phyloP scores from a whole-genome alignment of 2,329 filamentous ascomycete species.

The Achaetomium macrosporum region DNA sequence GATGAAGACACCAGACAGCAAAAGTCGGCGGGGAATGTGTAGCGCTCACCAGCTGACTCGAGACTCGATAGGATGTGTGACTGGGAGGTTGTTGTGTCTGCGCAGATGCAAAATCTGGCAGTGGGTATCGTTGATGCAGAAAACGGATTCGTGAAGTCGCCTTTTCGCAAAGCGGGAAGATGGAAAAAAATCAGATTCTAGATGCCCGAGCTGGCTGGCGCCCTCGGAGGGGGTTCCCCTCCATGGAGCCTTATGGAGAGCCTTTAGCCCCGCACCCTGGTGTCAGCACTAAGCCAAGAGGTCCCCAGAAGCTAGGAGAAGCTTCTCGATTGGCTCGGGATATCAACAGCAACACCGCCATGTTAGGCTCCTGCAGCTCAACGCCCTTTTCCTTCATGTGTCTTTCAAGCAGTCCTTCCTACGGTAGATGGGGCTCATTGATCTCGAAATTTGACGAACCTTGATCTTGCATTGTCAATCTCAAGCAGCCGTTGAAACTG shows the following conservation, averaged over 20 bases:
- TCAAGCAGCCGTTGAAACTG: no score
- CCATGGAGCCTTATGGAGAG: slow-evolving; percentile 17
- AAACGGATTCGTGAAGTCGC: slow-evolving; percentile 4
- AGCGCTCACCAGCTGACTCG: slow-evolving; percentile 20
- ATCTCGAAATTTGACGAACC: neutral
- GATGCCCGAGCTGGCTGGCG: slow-evolving; percentile 17
- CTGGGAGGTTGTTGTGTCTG: slow-evolving; percentile 2
- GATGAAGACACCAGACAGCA: neutral
- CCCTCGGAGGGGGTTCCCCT: slow-evolving; percentile 18
- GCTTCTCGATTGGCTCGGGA: slow-evolving; percentile 20
- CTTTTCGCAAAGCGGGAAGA: slow-evolving; percentile 10
- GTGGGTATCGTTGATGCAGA: slow-evolving; percentile 7
- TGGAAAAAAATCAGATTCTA: slow-evolving; percentile 21
- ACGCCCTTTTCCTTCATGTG: neutral
- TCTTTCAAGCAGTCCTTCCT: neutral
- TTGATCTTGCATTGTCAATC: neutral
- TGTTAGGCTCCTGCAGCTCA: neutral
- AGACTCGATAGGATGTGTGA: slow-evolving; percentile 7
- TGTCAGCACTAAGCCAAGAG: slow-evolving; percentile 18
- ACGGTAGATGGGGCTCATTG: neutral
- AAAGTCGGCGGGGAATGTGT: neutral
- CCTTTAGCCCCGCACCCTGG: slow-evolving; percentile 21
- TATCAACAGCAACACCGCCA: neutral
- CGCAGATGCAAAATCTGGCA: slow-evolving; percentile 19
- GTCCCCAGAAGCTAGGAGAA: slow-evolving; percentile 23